Percentiles rank a stretch among this genome's conserved stretches.
phyloP scores from a whole-genome alignment of 441 rosid genomes.

The Eutrema salsugineum region DNA sequence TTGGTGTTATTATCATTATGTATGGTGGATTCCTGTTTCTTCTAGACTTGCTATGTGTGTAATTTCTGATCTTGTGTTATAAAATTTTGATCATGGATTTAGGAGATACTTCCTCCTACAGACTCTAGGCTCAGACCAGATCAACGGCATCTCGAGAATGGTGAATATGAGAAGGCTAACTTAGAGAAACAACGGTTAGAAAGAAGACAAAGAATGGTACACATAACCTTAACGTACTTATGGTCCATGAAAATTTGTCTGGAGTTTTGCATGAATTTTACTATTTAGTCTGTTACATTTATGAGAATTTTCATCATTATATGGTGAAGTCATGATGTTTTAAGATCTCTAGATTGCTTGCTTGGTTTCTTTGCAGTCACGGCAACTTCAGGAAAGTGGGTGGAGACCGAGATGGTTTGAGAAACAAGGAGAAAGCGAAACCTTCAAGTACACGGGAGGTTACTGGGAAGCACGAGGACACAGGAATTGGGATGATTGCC shows the following conservation, averaged over 20 bases:
- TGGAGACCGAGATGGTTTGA: slow-evolving; percentile 91
- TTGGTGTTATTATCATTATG: neutral
- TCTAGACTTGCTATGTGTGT: neutral
- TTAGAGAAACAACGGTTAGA: slow-evolving; percentile 87
- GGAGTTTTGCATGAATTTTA: neutral
- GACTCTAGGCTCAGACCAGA: slow-evolving; percentile 92
- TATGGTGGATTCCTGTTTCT: neutral
- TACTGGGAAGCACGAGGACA: slow-evolving; percentile 86
- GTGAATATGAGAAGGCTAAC: slow-evolving; percentile 90
- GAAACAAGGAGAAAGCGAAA: slow-evolving; percentile 51
- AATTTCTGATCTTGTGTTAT: slow-evolving; percentile 54
- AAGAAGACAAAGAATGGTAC: slow-evolving; percentile 88
- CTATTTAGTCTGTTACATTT: neutral
- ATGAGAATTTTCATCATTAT: neutral
- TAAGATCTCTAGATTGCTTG: neutral
- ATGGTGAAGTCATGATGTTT: neutral
- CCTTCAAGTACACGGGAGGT: slow-evolving; percentile 63
- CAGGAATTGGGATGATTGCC: slow-evolving; percentile 67
- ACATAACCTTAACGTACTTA: neutral
- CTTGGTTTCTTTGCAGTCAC: slow-evolving; percentile 46
- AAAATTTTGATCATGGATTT: slow-evolving; percentile 54
- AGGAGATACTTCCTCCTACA: slow-evolving; percentile 98
- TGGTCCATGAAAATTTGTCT: neutral
- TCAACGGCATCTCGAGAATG: slow-evolving; percentile 89
- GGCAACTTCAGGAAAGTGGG: slow-evolving; percentile 82